Evolutionary conservation across 2,329 filamentous ascomycete species (phyloP), one percentile per base, ranked within the genome.

Genomic region (Ramichloridium luteum): DNA sequence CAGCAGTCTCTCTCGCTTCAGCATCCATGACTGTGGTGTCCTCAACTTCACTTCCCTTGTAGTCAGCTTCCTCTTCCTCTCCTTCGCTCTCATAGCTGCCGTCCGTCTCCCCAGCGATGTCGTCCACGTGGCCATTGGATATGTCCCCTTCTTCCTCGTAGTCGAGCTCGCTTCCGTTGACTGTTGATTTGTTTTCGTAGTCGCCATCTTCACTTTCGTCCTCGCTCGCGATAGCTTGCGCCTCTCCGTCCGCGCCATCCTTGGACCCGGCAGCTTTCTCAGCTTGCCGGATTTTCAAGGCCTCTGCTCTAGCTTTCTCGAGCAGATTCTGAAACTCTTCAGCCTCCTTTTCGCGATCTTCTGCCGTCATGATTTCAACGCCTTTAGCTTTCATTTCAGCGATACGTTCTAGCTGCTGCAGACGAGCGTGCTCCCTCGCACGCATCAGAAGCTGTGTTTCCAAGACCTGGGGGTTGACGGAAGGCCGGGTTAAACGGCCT

Each of bases 291-390:
- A 96, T 76, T 44, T 80, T 76, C 27, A 80, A 72, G 2, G 78
- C 86, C 51, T 96, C 83, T 39, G 75, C 68, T 35, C 85, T 70
- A 13, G 86, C 88, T 47, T 78, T 85, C 28, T 88, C 79, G 15
- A 96, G 72, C 38, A 96, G 70, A 48, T 94, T 80, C 46, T 96
- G 90, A 9, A 93, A 74, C 37, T 86, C 75, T 35, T 80, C 75
- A 55, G 84, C 74, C 52, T 93, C 80, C 18, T 74, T 72, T 50
- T 86, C 80, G 13, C 82, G 74, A 54, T 98, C 86, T 56, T 94
- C 88, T 2, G 77, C 74, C 1, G 82, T 93, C 54, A 86, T 79
- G 12, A 96, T 66, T 14, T 79, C 63, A 15, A 94, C 69, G 5
- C 90, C 90, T 56, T 80, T 84, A 8, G 79, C 77, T 48, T 72